A percentile compares a stretch with the other conserved stretches of the same genome.
Conservation (phyloP, 2,329 filamentous ascomycete genomes). For the Kalmusia sp. region DNA sequence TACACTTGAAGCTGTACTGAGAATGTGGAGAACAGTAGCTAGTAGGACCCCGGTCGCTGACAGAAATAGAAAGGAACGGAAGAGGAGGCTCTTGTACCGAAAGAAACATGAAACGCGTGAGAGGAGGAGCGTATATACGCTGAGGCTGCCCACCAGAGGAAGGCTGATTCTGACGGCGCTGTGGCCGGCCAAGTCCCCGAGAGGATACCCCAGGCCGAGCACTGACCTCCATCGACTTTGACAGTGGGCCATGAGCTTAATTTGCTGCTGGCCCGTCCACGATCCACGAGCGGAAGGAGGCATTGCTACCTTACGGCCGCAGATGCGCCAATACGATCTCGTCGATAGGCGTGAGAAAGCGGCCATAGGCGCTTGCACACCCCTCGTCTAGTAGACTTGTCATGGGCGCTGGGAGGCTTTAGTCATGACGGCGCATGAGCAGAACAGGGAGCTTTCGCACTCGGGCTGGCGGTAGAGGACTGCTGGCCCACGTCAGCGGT, state of each 20-base stretch:
- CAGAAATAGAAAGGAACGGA: slow-evolving; percentile 27
- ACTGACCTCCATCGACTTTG: neutral
- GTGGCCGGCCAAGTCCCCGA: slow-evolving; percentile 4
- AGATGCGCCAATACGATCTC: neutral
- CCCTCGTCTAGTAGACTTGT: neutral
- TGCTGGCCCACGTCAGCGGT: slow-evolving; percentile 9
- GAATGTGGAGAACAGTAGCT: slow-evolving; percentile 16
- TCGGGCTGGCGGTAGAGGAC: neutral
- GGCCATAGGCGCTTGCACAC: neutral
- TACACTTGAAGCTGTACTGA: slow-evolving; percentile 20
- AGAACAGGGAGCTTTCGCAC: neutral
- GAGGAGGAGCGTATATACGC: slow-evolving; percentile 23
- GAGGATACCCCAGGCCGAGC: slow-evolving; percentile 8
- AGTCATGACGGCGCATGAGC: slow-evolving; percentile 1
- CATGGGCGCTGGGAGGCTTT: neutral
- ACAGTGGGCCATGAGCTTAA: slow-evolving; percentile 5
- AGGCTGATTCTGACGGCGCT: slow-evolving; percentile 11
- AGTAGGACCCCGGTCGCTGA: slow-evolving; percentile 15
- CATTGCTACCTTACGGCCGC: slow-evolving; percentile 1
- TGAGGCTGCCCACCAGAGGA: slow-evolving; percentile 18
- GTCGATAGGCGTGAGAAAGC: neutral
- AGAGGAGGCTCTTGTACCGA: slow-evolving; percentile 15
- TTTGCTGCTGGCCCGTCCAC: slow-evolving; percentile 7
- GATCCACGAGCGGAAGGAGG: neutral
- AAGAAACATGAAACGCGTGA: slow-evolving; percentile 24